A percentile compares a stretch with the other conserved stretches of the same genome.
Evolutionary conservation across 768 basidiomycete species (phyloP).

Genomic region (Naematelia encephala): DNA sequence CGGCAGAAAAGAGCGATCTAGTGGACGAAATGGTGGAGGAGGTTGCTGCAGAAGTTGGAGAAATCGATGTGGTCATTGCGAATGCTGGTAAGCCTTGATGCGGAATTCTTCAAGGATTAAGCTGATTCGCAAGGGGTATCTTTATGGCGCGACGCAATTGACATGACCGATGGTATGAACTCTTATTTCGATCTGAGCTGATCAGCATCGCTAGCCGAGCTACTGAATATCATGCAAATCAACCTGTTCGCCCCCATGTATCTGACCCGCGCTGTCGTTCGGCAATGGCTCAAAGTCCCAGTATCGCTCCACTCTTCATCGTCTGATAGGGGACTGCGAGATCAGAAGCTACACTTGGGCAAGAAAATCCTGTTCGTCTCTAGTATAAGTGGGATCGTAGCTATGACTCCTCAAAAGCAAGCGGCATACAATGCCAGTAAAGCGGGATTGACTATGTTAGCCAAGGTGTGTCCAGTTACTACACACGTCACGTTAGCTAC

Average conservation of each 20-base stretch:
- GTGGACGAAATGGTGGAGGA: conserved; percentile 37
- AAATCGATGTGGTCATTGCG: conserved; percentile 46
- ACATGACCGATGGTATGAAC: conserved; percentile 43
- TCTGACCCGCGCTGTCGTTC: conserved; percentile 43
- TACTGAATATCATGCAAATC: conserved; percentile 34
- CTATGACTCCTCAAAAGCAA: conserved; percentile 49
- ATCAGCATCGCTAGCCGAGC: conserved; percentile 20
- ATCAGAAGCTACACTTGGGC: conserved; percentile 24
- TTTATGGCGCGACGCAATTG: conserved; percentile 32
- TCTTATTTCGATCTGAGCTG: neutral
- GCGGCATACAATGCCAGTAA: conserved; percentile 47
- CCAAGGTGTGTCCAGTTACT: conserved; percentile 29
- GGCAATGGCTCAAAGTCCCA: conserved; percentile 42
- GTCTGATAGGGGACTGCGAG: conserved; percentile 10
- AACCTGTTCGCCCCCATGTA: conserved; percentile 48
- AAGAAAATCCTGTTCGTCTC: conserved; percentile 48
- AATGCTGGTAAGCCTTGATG: conserved; percentile 42
- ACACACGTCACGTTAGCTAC: neutral
- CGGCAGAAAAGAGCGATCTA: conserved; percentile 32
- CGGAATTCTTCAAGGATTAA: neutral
- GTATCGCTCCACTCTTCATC: conserved; percentile 2
- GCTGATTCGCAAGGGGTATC: conserved; percentile 26
- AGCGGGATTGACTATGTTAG: conserved; percentile 43
- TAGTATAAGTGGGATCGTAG: conserved; percentile 44
- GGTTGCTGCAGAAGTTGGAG: conserved; percentile 37